Conservation (phyloP, 257 asterid species). For the Fraxinus anomala region DNA sequence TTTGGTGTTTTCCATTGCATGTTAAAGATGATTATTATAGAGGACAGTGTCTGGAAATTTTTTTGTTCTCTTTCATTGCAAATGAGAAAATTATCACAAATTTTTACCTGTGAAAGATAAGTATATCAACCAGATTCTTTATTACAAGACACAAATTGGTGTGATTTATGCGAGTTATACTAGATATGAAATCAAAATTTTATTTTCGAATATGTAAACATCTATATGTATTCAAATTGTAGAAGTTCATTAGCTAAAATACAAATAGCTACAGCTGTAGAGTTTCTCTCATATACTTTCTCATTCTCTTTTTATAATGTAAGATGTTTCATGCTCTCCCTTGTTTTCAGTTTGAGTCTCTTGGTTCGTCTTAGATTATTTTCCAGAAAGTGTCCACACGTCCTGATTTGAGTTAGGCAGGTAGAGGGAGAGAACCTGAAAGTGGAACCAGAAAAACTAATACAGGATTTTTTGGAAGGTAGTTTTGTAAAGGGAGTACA, state of each 20-base stretch:
- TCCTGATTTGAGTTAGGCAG: neutral
- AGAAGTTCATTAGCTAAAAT: neutral
- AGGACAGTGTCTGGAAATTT: neutral
- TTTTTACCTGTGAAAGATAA: neutral
- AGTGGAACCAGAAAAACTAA: neutral
- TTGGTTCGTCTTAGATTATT: neutral
- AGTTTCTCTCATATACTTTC: neutral
- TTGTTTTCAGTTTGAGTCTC: neutral
- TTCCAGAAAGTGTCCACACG: neutral
- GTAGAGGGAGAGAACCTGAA: neutral
- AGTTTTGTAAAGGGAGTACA: neutral
- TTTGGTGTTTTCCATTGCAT: constrained; percentile 8
- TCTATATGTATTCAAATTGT: neutral
- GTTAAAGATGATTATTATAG: constrained; percentile 13
- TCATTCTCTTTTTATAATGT: neutral
- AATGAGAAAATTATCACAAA: neutral
- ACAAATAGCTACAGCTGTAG: neutral
- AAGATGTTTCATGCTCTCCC: neutral
- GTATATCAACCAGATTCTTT: constrained; percentile 12
- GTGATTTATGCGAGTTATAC: neutral
- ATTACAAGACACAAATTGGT: neutral
- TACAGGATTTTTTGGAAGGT: neutral
- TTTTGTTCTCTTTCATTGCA: constrained; percentile 12
- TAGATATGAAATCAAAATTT: neutral
- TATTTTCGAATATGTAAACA: neutral